Evolutionary conservation across 495 filamentous ascomycete species (phyloP), one percentile per base, ranked within the genome.

Genomic region (Neurospora sp.): DNA sequence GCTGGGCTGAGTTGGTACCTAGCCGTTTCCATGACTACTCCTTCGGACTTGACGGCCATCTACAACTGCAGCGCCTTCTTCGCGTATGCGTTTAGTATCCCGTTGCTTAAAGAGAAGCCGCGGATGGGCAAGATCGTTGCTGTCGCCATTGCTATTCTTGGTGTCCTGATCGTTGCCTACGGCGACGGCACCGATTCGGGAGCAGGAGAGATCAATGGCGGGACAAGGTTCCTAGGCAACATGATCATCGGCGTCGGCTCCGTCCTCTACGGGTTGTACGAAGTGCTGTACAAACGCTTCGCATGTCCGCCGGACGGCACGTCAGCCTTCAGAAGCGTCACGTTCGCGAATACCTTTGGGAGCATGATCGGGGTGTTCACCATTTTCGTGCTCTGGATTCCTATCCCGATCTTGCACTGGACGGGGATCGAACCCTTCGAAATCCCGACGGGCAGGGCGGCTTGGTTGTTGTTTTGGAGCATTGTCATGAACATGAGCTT

Each of bases 41-140:
- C 96, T 35, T 92, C 90, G 76, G 96, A 99, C 78, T 84, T 99
- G 72, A 99, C 96, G 0, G 96, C 96, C 35, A 99, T 99, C 79
- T 99, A 98, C 87, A 99, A 99, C 81, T 99, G 96, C 86, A 97
- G 93, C 70, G 94, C 96, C 69, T 99, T 99, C 83, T 99, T 98
- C 81, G 96, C 96, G 39, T 99, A 99, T 79, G 95, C 90, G 11
- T 99, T 99, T 78, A 93, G 92, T 66, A 93, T 99, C 31, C 94
- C 93, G 1, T 79, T 99, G 14, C 85, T 99, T 0, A 90, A 93
- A 38, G 96, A 99, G 81, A 91, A 90, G 78, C 78, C 96, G 12
- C 89, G 92, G 4, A 80, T 89, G 31, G 92, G 92, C 79, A 99
- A 98, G 83, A 88, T 92, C 37, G 80, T 94, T 42, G 90, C 95